Evolutionary conservation across 1,284 basidiomycete species (phyloP).

Genomic region (Vanrija sp.): DNA sequence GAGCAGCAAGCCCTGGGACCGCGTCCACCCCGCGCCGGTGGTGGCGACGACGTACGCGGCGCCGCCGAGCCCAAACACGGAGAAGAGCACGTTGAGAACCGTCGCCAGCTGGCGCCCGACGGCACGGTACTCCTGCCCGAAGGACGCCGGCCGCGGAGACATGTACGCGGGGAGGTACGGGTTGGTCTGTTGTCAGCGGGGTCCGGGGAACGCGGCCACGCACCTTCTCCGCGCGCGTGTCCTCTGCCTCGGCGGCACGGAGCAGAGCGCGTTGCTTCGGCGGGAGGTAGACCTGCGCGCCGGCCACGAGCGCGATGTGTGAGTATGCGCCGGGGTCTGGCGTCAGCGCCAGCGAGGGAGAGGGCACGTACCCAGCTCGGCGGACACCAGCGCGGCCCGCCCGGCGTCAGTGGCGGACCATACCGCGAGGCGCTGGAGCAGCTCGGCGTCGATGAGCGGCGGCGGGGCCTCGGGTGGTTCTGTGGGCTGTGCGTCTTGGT

Average conservation of each 20-base stretch:
- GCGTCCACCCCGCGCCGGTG: constrained; percentile 32
- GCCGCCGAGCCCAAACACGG: constrained; percentile 33
- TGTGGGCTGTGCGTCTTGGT: not conserved
- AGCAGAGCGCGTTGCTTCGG: constrained; percentile 22
- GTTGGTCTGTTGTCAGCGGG: constrained; percentile 21
- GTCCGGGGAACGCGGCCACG: not conserved
- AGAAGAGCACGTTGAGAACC: constrained; percentile 41
- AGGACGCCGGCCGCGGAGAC: constrained; percentile 22
- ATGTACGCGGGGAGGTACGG: constrained; percentile 40
- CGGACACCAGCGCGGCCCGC: not conserved
- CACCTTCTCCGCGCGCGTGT: not conserved
- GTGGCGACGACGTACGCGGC: constrained; percentile 37
- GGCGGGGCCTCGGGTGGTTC: not conserved
- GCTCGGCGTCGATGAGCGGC: constrained; percentile 26
- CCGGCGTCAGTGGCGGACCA: constrained; percentile 14
- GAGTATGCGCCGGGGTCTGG: constrained; percentile 31
- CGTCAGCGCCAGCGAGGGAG: not conserved
- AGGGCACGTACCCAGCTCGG: constrained; percentile 14
- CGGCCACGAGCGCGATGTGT: constrained; percentile 34
- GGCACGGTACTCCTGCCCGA: constrained; percentile 32
- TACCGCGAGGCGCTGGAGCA: constrained; percentile 15
- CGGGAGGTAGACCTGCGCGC: constrained; percentile 38
- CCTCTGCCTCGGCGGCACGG: not conserved
- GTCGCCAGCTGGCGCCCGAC: constrained; percentile 32
- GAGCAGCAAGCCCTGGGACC: constrained; percentile 28